Percentiles rank a stretch among this genome's conserved stretches.
These are phyloP conservation scores for Penicillium manginii DNA, from an alignment of 495 filamentous ascomycete genomes.

Conservation along the genomic window DNA sequence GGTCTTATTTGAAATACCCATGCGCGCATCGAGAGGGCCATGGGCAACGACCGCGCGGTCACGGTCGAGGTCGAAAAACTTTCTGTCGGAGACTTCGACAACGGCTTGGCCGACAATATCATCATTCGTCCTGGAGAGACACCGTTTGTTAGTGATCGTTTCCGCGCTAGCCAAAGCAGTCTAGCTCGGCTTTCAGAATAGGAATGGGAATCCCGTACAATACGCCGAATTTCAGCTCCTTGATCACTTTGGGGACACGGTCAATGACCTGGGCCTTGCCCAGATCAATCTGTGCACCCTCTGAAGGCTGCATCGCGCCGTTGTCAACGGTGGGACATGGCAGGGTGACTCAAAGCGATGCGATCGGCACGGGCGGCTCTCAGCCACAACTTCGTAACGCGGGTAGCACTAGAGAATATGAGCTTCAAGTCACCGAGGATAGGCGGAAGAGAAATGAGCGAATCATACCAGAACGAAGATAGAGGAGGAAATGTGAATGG, in stretches of 20 bases:
- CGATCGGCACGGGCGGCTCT: constrained; percentile 28
- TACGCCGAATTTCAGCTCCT: constrained; percentile 90
- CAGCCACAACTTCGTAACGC: constrained; percentile 16
- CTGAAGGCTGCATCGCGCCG: constrained; percentile 52
- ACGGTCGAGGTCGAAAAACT: constrained; percentile 84
- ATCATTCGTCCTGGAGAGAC: constrained; percentile 69
- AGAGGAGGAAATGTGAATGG: constrained; percentile 5
- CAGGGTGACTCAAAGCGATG: constrained; percentile 37
- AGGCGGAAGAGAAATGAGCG: neutral
- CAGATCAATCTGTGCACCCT: constrained; percentile 54
- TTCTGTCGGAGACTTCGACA: constrained; percentile 86
- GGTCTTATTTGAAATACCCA: constrained; percentile 85
- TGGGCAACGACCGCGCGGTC: constrained; percentile 70
- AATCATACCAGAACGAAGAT: neutral
- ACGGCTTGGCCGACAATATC: constrained; percentile 94
- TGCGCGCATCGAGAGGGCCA: constrained; percentile 82
- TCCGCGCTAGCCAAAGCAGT: constrained; percentile 12
- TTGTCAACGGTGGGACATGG: constrained; percentile 47
- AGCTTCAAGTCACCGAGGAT: neutral
- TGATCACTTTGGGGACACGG: constrained; percentile 85
- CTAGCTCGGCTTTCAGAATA: constrained; percentile 12
- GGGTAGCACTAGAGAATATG: neutral
- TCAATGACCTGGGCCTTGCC: constrained; percentile 90
- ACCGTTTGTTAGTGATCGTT: constrained; percentile 27
- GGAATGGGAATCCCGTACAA: constrained; percentile 56